These are phyloP conservation scores for Phoenix roebelenii DNA, from an alignment of 176 grass and related monocot genomes.

Conservation along the genomic window DNA sequence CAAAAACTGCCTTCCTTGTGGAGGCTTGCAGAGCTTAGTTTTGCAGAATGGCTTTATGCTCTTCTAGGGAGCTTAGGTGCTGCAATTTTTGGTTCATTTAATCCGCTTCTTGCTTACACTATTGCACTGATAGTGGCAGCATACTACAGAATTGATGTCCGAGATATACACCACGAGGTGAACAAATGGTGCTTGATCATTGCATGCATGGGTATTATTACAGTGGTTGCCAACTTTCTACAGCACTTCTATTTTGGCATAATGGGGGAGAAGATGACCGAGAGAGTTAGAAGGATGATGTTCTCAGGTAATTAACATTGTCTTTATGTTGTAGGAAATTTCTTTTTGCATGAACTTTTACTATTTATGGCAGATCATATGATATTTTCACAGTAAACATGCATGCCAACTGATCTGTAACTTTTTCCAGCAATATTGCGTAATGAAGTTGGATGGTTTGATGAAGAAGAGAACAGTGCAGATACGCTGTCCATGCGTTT, in stretches of 20 bases:
- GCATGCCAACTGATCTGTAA: conserved; percentile 7
- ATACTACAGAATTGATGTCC: conserved; percentile 76
- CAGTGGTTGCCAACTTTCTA: conserved; percentile 94
- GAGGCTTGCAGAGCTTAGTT: conserved; percentile 81
- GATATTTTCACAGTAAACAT: too few species aligned
- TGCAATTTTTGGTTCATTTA: conserved; percentile 97
- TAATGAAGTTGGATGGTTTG: conserved; percentile 98
- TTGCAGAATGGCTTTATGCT: conserved; percentile 98
- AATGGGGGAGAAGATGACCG: conserved; percentile 99
- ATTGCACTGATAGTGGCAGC: conserved; percentile 86
- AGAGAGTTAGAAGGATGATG: conserved; percentile 99
- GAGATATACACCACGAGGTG: conserved; percentile 66
- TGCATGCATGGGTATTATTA: conserved; percentile 92
- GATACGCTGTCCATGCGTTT: conserved; percentile 90
- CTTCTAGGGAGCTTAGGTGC: conserved; percentile 94
- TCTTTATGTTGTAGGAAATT: background rate
- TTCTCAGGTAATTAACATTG: conserved; percentile 67
- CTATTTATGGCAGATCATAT: too few species aligned
- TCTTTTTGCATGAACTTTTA: too few species aligned
- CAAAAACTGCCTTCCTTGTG: conserved; percentile 87
- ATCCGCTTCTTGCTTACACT: conserved; percentile 92
- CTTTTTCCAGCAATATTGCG: conserved; percentile 75
- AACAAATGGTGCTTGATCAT: conserved; percentile 98
- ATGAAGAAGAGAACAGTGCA: conserved; percentile 96
- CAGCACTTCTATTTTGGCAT: conserved; percentile 99